Percentiles rank a stretch among this genome's conserved stretches.
phyloP scores from a whole-genome alignment of 352 stramenopile genomes.

The Pythium angustatum region DNA sequence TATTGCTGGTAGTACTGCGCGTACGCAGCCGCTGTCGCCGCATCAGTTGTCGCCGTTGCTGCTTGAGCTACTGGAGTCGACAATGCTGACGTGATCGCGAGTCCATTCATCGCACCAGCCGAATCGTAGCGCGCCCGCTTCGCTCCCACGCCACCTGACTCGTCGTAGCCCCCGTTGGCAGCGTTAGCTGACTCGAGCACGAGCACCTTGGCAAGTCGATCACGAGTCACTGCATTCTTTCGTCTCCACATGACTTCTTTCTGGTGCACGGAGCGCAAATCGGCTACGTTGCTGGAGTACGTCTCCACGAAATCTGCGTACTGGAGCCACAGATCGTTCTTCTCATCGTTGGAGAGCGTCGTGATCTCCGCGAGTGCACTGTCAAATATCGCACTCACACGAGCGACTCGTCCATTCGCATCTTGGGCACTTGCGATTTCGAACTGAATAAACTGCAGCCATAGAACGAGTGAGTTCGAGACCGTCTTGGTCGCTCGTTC shows the following conservation, averaged over 20 bases:
- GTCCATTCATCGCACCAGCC: conserved; percentile 9
- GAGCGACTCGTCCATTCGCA: conserved; percentile 31
- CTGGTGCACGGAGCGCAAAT: conserved; percentile 53
- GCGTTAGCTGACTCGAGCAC: conserved; percentile 38
- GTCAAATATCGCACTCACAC: conserved; percentile 49
- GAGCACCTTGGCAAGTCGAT: conserved; percentile 60
- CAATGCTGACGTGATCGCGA: conserved; percentile 20
- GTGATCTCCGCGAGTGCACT: conserved; percentile 51
- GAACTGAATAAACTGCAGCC: conserved; percentile 72
- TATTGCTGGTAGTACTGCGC: conserved; percentile 77
- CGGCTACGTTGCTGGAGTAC: conserved; percentile 41
- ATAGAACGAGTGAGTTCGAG: conserved; percentile 55
- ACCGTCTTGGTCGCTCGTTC: conserved; percentile 44
- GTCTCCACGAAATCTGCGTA: conserved; percentile 76
- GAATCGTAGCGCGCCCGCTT: conserved; percentile 61
- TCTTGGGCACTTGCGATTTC: conserved; percentile 45
- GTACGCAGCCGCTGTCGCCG: conserved; percentile 35
- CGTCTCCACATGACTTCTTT: conserved; percentile 69
- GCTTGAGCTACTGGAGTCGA: conserved; percentile 19
- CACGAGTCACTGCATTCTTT: conserved; percentile 55
- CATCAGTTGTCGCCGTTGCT: conserved; percentile 30
- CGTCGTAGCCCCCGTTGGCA: conserved; percentile 26
- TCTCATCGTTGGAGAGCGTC: conserved; percentile 62
- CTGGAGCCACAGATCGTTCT: conserved; percentile 82
- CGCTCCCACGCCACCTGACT: conserved; percentile 41